Base-by-base conservation (phyloP, 2,329 filamentous ascomycete species). In the Xylaria sp. region DNA sequence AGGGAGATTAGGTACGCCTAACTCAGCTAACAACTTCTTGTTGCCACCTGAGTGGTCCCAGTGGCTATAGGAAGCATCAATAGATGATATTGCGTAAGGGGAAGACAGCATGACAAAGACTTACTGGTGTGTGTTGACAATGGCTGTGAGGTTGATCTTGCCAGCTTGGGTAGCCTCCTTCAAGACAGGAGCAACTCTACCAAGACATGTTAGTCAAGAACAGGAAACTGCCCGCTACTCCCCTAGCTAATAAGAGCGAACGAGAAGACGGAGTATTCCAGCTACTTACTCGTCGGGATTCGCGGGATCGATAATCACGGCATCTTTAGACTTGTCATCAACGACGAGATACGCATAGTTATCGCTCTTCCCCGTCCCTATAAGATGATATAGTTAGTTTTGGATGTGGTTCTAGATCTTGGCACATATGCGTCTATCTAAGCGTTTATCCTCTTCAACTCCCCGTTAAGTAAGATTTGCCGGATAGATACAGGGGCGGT, bases 101-200 rank as follows among this genome's bases (percentile, higher is more conserved):
- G 9, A 25, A 18, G 13, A 54, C 10, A 23, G 10, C 8, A 32
- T 48, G 37, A n/a, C 27, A 21, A 25, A 27, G 37, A 81, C 92
- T 81, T 84, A 97, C 94, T 98, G 95, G 78, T 99, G 96, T 1
- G 96, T 99, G 79, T 99, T 99, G 76, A 98, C 90, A 78, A 99
- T 97, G 59, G 91, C 92, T 27, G 87, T 94, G 70, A 99, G 83
- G 75, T 97, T 94, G 77, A 97, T 93, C 74, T 88, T 87, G 18
- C 91, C 91, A 25, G 84, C 82, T 48, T 89, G 82, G 5, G 93
- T 91, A 68, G 92, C 90, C 72, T 94, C 86, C 78, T 95, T 91
- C 61, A 99, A 82, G 18, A 90, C 81, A 0, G 88, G 88, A 0
- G 84, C 81, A 55, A 91, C 88, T 74, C 88, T 91, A 57, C n/a